Evolutionary conservation across 129 eudicot species (phyloP), one percentile per base, ranked within the genome.

Genomic region (Tanacetum coccineum): DNA sequence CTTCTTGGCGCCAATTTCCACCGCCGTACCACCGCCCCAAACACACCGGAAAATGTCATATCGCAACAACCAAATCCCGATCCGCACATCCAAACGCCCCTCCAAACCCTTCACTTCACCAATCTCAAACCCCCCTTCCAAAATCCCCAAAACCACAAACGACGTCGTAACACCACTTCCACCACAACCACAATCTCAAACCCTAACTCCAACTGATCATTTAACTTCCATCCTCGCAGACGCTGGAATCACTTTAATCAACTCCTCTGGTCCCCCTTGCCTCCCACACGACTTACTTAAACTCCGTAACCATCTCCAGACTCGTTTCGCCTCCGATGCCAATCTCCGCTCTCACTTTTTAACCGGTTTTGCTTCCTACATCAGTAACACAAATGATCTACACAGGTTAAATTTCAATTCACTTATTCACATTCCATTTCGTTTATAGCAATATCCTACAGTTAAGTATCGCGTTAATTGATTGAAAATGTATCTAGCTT

Each of bases 191-290:
- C n/a, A 64, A 10, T 54, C 80, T 50, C 66, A 59, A 75, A 47
- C 73, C 74, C 72, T 69, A 62, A 66, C 9, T 30, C 61, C 83
- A 19, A 56, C 83, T 11, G 81, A 89, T 21, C 70, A 76, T 51
- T 65, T 83, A 85, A 75, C 72, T 3, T 70, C 90, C 0, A 82
- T 86, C 14, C 81, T 89, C 8, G 96, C 94, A 3, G 83, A 86
- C 8, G 87, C 94, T 26, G 94, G 96, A 1, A 86, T 94, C 60
- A 86, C 96, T 18, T 75, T 89, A 17, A 73, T 81, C 45, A 81
- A 83, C 73, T 68, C 86, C 18, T 32, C 79, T 4, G 94, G 83
- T 1, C 94, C 86, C 14, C 94, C 90, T 7, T 86, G 81, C 59
- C 75, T 89, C 17, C 94, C 96, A n/a, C 46, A 84, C 47, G 96